phyloP scores from a whole-genome alignment of 2,329 filamentous ascomycete genomes.

The Beauveria scarabaeidicola region DNA sequence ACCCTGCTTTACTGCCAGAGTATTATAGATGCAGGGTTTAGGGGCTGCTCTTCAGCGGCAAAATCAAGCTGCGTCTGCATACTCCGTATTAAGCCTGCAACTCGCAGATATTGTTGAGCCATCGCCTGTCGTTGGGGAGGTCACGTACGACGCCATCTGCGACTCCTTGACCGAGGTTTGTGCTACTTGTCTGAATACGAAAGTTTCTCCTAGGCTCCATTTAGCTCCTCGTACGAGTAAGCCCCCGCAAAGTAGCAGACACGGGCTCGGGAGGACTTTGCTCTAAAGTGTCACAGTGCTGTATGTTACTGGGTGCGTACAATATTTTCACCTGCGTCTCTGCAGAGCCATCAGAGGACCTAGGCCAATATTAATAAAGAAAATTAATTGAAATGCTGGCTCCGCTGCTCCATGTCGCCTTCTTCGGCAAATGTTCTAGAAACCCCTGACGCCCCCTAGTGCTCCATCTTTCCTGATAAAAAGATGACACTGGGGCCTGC shows the following conservation, averaged over 20 bases:
- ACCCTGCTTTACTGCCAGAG: not conserved
- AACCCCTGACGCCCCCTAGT: not conserved
- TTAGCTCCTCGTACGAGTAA: too few relatives aligned
- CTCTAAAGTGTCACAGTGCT: too few relatives aligned
- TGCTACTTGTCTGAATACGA: not conserved
- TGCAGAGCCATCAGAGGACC: too few relatives aligned
- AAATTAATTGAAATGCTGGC: not conserved
- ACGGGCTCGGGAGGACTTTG: too few relatives aligned
- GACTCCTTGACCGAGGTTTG: not conserved
- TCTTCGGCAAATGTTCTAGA: slow-evolving; percentile 7
- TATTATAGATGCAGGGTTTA: not conserved
- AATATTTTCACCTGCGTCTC: too few relatives aligned
- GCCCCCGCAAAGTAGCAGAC: too few relatives aligned
- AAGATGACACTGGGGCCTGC: not conserved
- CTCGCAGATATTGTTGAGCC: not conserved
- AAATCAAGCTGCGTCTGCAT: not conserved
- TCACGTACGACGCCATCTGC: not conserved
- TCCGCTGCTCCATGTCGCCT: not conserved
- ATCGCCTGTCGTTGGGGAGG: not conserved
- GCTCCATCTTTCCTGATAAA: not conserved
- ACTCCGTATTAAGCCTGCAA: not conserved
- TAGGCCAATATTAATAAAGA: not conserved
- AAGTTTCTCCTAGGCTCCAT: not conserved
- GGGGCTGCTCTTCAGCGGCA: not conserved
- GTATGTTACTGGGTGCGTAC: too few relatives aligned